Evolutionary conservation across 768 basidiomycete species (phyloP), one percentile per base, ranked within the genome.

Genomic region (Tulasnella sp.): DNA sequence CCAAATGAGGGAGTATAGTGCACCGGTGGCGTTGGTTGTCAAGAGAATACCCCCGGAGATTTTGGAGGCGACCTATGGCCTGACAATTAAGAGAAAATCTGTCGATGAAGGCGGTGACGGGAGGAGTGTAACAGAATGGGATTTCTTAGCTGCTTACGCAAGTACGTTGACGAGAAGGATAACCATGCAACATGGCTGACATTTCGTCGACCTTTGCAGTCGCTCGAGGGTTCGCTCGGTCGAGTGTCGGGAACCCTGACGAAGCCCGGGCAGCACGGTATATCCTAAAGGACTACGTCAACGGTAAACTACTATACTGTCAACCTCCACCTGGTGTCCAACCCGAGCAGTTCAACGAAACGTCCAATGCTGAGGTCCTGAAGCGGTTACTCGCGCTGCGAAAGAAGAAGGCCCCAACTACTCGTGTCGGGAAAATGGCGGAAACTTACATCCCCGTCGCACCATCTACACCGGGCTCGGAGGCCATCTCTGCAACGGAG

Each of bases 221-320:
- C 83, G 97, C 92, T 41, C 89, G 97, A 83, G 98, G 98, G 46
- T 98, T 94, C 86, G 94, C 92, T 84, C 92, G 97, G 54, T 92
- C 96, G 0, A 96, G 97, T 0, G 96, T 97, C 87, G 98, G 98
- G 64, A 98, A 97, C 86, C 97, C 97, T 14, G 98, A 99, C 84
- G 96, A 98, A 84, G 96, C 98, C 42, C 93, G 96, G 76, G 91
- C 98, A 0, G 95, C 97, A 22, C 92, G 98, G 80, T 93, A 93
- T 84, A 89, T 99, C 79, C 89, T 99, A 75, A 99, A 99, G 86
- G 98, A 99, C 87, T 99, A 97, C 84, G 96, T 99, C 81, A 96
- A 94, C 83, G 98, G 94, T 37, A 96, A 95, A 83, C 89, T 99
- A 0, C 89, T 99, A 12, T 98, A 90, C 85, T 96, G 95, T 82